phyloP scores from a whole-genome alignment of 2,329 filamentous ascomycete species.

The Ophiostoma tasmaniense region DNA sequence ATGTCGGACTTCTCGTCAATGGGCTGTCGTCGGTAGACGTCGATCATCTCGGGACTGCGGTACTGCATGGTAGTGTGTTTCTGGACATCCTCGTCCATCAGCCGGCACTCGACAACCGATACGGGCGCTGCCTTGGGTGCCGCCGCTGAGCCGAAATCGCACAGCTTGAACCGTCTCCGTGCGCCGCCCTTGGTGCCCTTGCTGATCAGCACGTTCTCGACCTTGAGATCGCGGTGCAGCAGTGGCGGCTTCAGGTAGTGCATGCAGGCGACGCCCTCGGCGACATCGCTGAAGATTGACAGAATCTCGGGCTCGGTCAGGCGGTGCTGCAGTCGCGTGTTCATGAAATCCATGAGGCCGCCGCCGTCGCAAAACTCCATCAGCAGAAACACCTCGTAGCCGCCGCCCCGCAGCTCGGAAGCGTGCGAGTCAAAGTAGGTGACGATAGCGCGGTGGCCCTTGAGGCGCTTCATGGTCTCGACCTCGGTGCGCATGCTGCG shows the following conservation, averaged over 20 bases:
- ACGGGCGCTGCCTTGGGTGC: conserved; percentile 75
- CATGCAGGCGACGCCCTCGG: conserved; percentile 96
- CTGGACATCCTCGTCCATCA: conserved; percentile 95
- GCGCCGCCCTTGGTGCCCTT: conserved; percentile 35
- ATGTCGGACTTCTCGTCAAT: conserved; percentile 99
- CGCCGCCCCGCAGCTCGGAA: conserved; percentile 82
- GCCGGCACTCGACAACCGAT: conserved; percentile 76
- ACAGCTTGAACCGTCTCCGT: conserved; percentile 82
- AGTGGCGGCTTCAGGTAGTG: conserved; percentile 94
- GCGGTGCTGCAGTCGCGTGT: conserved; percentile 90
- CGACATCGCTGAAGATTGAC: conserved; percentile 91
- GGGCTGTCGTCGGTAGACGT: conserved; percentile 91
- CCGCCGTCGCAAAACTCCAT: conserved; percentile 98
- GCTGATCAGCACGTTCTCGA: conserved; percentile 93
- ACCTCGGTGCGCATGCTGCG: conserved; percentile 97
- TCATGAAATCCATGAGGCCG: conserved; percentile 98
- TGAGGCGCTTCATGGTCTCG: conserved; percentile 99
- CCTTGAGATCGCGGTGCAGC: conserved; percentile 89
- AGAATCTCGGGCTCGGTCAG: conserved; percentile 96
- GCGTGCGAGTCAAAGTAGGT: conserved; percentile 98
- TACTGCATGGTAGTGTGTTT: conserved; percentile 97
- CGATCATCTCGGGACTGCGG: conserved; percentile 95
- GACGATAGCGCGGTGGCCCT: conserved; percentile 92
- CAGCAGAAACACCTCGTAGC: conserved; percentile 94
- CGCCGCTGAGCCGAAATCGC: conserved; percentile 93